Base-by-base conservation (phyloP, 148 eudicot genomes). In the Amaranthus hypochondriacus region DNA sequence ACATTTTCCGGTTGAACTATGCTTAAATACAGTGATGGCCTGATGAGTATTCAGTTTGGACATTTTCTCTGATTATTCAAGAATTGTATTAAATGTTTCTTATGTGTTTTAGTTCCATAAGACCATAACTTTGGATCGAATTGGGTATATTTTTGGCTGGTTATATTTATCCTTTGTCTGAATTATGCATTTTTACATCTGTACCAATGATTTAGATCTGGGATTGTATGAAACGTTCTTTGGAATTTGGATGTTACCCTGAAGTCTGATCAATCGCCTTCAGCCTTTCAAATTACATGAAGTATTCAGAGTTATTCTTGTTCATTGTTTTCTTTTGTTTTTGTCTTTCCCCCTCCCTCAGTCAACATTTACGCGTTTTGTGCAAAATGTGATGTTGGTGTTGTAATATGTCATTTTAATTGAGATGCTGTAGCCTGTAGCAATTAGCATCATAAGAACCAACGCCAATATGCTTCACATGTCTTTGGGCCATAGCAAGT, bases 1-100 rank as follows among this genome's bases (percentile, higher is more conserved):
- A 87, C 78, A 81, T 84, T 50, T 87, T 84, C 85, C 82, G 86
- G 39, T 53, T 79, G 70, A 73, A 62, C 58, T 48, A 70, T 50
- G 75, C 80, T 39, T 71, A 65, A 67, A 46, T 53, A 28, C 57
- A 48, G 74, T 60, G 62, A 43, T 59, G 60, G 44, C 39, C 70
- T 60, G 62, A 43, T 59, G 60, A 21, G 18, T 21, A 50, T 48
- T 48, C 43, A 59, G 63, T 39, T 66, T 48, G 42, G 60, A 42
- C 58, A 48, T 55, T 68, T 28, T 70, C 46, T 54, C 43, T 64
- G 54, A 55, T 69, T 69, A 60, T 74, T 50, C 61, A 58, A n/a
- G 56, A 71, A 49, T 70, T 13, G 66, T 62, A 68, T 55, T 44
- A 42, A 64, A 63, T 66, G 21, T 39, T 48, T 18, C 43, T 70